Evolutionary conservation across 2,329 filamentous ascomycete genomes (phyloP).

Genomic region (Diplodia seriata): DNA sequence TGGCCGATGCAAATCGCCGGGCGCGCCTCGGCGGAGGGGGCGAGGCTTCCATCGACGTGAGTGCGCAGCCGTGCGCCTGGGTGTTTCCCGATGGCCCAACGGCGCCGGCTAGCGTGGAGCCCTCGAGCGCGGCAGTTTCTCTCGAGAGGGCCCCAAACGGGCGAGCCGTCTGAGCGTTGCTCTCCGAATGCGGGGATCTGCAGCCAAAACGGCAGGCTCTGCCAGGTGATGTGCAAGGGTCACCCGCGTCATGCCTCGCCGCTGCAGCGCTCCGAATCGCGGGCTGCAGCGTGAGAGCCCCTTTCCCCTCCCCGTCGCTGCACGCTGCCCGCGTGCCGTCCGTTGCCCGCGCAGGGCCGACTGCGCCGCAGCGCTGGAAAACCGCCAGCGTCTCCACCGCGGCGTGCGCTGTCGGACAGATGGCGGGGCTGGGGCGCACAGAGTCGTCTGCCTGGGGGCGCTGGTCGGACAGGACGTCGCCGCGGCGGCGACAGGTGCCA

Average conservation of each 20-base stretch:
- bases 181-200: slow-evolving; percentile 25
- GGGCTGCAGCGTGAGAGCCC: slow-evolving; percentile 13
- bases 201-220: slow-evolving; percentile 18
- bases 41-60: not conserved
- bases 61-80: not conserved
- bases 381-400: slow-evolving; percentile 9
- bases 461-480: slow-evolving; percentile 9
- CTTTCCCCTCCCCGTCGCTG: slow-evolving; percentile 10
- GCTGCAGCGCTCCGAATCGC: slow-evolving; percentile 3
- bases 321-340: slow-evolving; percentile 2
- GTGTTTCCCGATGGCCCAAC: slow-evolving; percentile 13
- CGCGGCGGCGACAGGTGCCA: not conserved
- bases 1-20: slow-evolving; percentile 22
- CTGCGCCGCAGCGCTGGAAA: slow-evolving; percentile 11
- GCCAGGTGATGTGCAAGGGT: slow-evolving; percentile 17
- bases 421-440: slow-evolving; percentile 27
- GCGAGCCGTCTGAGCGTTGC: not conserved
- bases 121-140: slow-evolving; percentile 17
- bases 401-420: slow-evolving; percentile 10
- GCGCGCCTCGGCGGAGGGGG: slow-evolving; percentile 16
- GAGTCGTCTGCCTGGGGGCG: not conserved
- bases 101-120: slow-evolving; percentile 11
- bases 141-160: slow-evolving; percentile 8
- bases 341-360: slow-evolving; percentile 1
- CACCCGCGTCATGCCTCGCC: too few species aligned